Base-by-base conservation (phyloP, 345 rosid genomes). In the Leavenworthia alabamica region DNA sequence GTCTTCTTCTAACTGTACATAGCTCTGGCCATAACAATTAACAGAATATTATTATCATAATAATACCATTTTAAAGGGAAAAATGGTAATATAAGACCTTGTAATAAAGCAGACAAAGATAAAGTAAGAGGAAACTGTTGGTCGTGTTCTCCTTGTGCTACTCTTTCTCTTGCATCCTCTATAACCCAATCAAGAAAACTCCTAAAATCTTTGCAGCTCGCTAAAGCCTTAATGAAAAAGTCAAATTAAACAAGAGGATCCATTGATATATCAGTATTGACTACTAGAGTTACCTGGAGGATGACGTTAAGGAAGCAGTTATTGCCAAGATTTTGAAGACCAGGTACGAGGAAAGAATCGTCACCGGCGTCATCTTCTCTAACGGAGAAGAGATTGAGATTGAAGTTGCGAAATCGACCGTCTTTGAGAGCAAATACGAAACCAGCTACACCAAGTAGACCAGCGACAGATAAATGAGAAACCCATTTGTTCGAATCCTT, bases 251-350 rank as follows among this genome's bases (percentile, higher is more conserved):
- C 10, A 56, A 11, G 8, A 44, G n/a, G n/a, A 16, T 1, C 0
- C 20, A 57, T 35, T 6, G 16, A 2, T 13, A 33, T 33, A 2
- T 12, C 41, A n/a, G n/a, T n/a, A n/a, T n/a, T n/a, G n/a, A n/a
- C 14, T 33, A n/a, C 9, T 22, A 9, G 1, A 32, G n/a, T 41
- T 56, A 92, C 98, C 95, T 89, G 98, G 41, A 92, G 73, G 23
- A 89, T 76, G 15, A 82, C 96, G 66, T 89, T 92, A 64, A 89
- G 75, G 70, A 89, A 92, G 74, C 96, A 89, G 56, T 86, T 89
- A 56, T 83, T 89, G 3, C 93, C 96, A 16, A 78, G 86, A 77
- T 92, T 92, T 60, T 75, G 83, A 69, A 89, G 70, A 11, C 96
- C 98, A 28, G 96, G 96, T 1, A 86, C 83, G 14, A 80, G 60